Base-by-base conservation (phyloP, 2,329 filamentous ascomycete genomes). In the Didymosphaeria variabile region DNA sequence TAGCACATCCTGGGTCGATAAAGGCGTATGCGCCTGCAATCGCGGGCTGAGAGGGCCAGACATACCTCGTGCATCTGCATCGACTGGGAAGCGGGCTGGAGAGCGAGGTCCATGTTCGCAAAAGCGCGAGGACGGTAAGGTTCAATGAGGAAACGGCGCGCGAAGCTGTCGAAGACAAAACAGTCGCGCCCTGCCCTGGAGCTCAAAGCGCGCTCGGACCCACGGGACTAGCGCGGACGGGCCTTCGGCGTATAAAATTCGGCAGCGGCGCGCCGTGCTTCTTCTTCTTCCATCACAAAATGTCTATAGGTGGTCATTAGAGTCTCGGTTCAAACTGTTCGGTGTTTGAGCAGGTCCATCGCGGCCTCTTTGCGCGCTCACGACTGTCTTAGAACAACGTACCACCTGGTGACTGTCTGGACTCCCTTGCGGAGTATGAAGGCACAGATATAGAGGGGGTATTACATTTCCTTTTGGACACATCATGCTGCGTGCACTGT, bases 301-400 rank as follows among this genome's bases (percentile, higher is more conserved):
- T 92, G 89, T 92, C 88, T 87, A 63, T 69, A 71, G 93, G 90
- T 91, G 90, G 88, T 91, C 92, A 91, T 94, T 98, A 98, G 95
- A 99, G 95, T 99, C 95, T 96, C 94, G 94, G 91, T 91, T 89
- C 88, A 91, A 88, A 91, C 88, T 65, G 61, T 74, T 94, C 92
- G 92, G 87, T 98, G 87, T 91, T 93, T 93, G 89, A 91, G 92
- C 91, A 96, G 92, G 87, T 90, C 89, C 85, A 80, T 80, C 36
- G 85, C 82, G 90, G 84, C 86, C 91, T 94, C 91, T 83, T 84
- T 84, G 92, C 94, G 94, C 92, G 95, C 95, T 99, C 93, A 94
- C 90, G 92, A 93, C 91, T 86, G 91, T 91, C 94, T 91, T 92
- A 96, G 92, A 91, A 78, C 84, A 87, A 83, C 80, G 81, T 83